Evolutionary conservation across 2,329 filamentous ascomycete genomes (phyloP).

Genomic region (Verticillium klebahnii): DNA sequence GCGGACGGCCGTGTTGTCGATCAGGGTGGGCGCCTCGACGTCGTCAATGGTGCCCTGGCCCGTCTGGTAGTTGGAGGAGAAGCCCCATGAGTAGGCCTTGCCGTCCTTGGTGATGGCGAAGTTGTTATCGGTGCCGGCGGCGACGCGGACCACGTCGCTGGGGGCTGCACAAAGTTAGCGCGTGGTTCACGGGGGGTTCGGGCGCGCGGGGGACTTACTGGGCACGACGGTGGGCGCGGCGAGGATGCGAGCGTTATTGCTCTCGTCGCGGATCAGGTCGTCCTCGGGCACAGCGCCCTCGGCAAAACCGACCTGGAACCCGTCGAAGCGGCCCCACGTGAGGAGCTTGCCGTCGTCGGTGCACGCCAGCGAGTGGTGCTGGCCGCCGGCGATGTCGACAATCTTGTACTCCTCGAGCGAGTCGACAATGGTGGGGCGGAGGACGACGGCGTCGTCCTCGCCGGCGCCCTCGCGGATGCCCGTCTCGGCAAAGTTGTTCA

Average conservation of each 20-base stretch:
- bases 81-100: constrained; percentile 75
- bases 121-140: constrained; percentile 68
- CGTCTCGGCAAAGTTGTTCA: constrained; percentile 84
- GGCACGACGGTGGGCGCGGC: constrained; percentile 58
- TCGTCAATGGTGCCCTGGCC: constrained; percentile 77
- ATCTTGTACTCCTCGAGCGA: constrained; percentile 62
- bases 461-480: constrained; percentile 57
- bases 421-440: constrained; percentile 64
- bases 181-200: background rate
- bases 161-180: constrained; percentile 26
- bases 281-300: constrained; percentile 50
- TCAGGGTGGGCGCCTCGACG: constrained; percentile 68
- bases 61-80: constrained; percentile 75
- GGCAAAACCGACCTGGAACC: constrained; percentile 53
- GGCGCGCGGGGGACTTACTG: constrained; percentile 29
- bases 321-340: constrained; percentile 56
- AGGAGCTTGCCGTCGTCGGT: constrained; percentile 52
- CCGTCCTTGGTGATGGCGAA: constrained; percentile 68
- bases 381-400: constrained; percentile 59
- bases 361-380: constrained; percentile 69
- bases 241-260: constrained; percentile 66
- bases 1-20: constrained; percentile 79
- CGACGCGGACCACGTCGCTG: constrained; percentile 53
- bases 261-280: constrained; percentile 59
- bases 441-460: constrained; percentile 65